Percentiles rank a stretch among this genome's conserved stretches.
Conservation (phyloP, 306 rosid genomes). For the Quercus wislizeni region DNA sequence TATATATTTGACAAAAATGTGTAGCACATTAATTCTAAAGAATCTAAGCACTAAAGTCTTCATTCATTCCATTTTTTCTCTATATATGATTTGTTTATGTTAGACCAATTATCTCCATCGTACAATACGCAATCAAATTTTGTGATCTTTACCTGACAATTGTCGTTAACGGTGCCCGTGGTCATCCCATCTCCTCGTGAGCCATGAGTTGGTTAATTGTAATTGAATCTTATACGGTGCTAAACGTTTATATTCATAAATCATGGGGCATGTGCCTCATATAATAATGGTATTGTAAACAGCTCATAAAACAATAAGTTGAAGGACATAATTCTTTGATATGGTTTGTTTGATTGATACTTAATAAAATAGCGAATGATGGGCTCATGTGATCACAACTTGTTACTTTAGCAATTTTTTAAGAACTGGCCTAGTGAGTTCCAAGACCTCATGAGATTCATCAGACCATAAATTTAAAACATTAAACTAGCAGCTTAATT, state of each 20-base stretch:
- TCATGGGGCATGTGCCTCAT: not conserved
- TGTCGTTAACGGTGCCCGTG: too few relatives aligned
- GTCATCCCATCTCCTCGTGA: slow-evolving; percentile 23
- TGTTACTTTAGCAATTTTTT: too few relatives aligned
- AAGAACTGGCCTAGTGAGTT: too few relatives aligned
- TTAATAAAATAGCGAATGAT: too few relatives aligned
- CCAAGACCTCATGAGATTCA: too few relatives aligned
- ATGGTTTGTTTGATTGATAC: too few relatives aligned
- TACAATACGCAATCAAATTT: not conserved
- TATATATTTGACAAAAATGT: not conserved
- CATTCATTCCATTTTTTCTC: not conserved
- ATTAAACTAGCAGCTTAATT: too few relatives aligned
- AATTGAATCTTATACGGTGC: not conserved
- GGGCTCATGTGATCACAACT: too few relatives aligned
- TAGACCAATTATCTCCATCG: not conserved
- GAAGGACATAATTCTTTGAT: too few relatives aligned
- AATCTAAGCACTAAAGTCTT: not conserved
- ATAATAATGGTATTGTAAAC: not conserved
- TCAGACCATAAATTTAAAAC: too few relatives aligned
- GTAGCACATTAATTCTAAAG: not conserved
- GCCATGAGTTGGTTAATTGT: slow-evolving; percentile 22
- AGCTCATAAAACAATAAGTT: too few relatives aligned
- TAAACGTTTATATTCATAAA: not conserved
- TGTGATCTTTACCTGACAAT: too few relatives aligned
- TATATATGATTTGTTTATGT: not conserved